Percentiles rank a stretch among this genome's conserved stretches.
Evolutionary conservation across 208 protist genomes (phyloP).

Genomic region (Acanthamoeba healyi): DNA sequence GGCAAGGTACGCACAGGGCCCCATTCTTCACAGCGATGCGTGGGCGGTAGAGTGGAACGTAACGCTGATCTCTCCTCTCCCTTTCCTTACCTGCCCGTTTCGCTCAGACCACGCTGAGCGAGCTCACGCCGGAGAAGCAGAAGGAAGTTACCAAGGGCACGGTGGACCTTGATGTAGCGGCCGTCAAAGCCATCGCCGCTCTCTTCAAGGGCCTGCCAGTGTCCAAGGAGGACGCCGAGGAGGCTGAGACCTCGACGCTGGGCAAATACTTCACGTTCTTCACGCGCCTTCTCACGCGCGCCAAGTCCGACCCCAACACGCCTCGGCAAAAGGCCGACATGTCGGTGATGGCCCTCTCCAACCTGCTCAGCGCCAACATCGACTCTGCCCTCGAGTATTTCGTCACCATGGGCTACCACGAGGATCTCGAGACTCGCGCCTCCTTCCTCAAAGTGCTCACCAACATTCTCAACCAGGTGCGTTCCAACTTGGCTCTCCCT

Average conservation of each 20-base stretch:
- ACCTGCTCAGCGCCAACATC: conserved; percentile 84
- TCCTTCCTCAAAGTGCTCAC: conserved; percentile 85
- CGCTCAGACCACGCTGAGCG: not conserved
- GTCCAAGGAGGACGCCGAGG: conserved; percentile 55
- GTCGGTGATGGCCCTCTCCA: conserved; percentile 78
- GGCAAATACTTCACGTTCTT: conserved; percentile 86
- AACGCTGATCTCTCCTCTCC: no score
- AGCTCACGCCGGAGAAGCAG: conserved; percentile 56
- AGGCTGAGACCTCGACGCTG: conserved; percentile 74
- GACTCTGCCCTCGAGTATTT: conserved; percentile 81
- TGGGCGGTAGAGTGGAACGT: not conserved
- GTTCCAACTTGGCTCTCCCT: not conserved
- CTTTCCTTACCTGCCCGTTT: not conserved
- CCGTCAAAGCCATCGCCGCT: conserved; percentile 78
- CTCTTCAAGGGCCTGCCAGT: conserved; percentile 75
- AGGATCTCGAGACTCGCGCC: conserved; percentile 83
- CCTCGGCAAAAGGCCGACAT: conserved; percentile 74
- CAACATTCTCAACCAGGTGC: conserved; percentile 85
- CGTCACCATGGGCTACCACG: conserved; percentile 84
- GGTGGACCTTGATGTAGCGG: conserved; percentile 79
- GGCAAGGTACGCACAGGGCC: not conserved
- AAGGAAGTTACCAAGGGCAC: conserved; percentile 45
- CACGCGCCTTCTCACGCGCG: conserved; percentile 78
- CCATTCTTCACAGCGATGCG: not conserved
- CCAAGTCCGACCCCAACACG: conserved; percentile 78